Base-by-base conservation (phyloP, 2,329 filamentous ascomycete genomes). In the Fusarium haematococcum region DNA sequence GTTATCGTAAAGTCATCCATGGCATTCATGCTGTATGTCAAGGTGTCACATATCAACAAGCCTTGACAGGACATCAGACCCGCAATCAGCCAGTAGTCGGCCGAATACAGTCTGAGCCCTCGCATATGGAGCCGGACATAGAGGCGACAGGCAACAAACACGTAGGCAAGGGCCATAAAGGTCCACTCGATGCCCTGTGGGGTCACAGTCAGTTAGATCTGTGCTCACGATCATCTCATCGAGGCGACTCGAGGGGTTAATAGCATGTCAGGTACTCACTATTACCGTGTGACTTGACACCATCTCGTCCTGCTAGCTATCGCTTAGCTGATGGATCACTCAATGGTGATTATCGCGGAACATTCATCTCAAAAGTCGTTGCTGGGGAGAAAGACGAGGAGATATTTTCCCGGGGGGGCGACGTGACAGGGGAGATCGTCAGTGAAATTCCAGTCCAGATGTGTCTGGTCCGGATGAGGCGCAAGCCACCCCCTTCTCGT, bases 1-100 rank as follows among this genome's bases (percentile, higher is more conserved):
- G 14, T 18, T 18, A 62, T 25, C 6, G 30, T 48, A 14, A 62
- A 62, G 20, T 50, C 32, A 32, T 50, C 20, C 59, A 50, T 62
- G 1, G 59, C 59, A 16, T 62, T 50, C 59, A 62, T 62, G 11
- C 27, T 50, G 16, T 62, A 62, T 8, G 59, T 62, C 41, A 62
- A 35, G 14, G 59, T 62, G n/a, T 62, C 59, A 41, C 59, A 62
- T 18, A 62, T 30, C 6, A 62, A 16, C 59, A 62, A 25, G 2
- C 59, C 59, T 13, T 62, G 59, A 14, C 41, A 43, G 14, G 20
- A 48, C 59, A 62, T 35, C 30, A 62, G 6, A 9, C 27, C 59
- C 20, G 6, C 30, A 4, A 62, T 35, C 30, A 62, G 6, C 59
- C 41, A 62, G 59, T 62, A 62, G 20, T 62, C 41, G 30, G 59